Evolutionary conservation across 495 filamentous ascomycete species (phyloP), one percentile per base, ranked within the genome.

Genomic region (Mytilinidion resinicola): DNA sequence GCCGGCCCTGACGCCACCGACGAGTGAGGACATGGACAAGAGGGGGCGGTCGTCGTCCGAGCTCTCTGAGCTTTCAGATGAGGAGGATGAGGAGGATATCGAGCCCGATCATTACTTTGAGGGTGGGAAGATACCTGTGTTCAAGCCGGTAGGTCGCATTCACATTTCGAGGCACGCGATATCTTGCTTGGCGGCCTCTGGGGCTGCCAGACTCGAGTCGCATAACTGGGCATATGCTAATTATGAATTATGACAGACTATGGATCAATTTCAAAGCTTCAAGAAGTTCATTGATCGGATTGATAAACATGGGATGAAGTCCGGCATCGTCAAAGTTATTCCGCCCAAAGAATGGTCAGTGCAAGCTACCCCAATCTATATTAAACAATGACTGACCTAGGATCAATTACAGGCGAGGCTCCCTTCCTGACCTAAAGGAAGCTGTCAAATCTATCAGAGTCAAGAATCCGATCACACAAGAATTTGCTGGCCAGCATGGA

Each of bases 401-500:
- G 12, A 59, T 39, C 10, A 52, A 17, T 21, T 56, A 30, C 59
- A 89, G 86, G 86, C 73, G 77, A 64, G 86, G 90, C 60, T 74
- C 82, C 21, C 83, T 92, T 21, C 86, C 89, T 17, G 70, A 80
- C 35, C 83, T 96, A 59, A 83, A 93, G 63, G 87, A 96, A 64
- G 78, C 85, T 54, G 82, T 98, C 57, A 96, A 96, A 72, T 85
- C 85, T 52, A 88, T 98, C 68, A 86, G 85, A 58, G 90, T 96
- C 64, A 93, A 90, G 76, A 95, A 97, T 61, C 93, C 93, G 9
- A 97, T 98, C 70, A 93, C 88, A 67, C 93, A 98, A 68, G 93
- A 98, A 64, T 97, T 97, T 69, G 89, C 90, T 77, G 95, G 92
- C 9, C 88, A 85, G 51, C 87, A 91, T 65, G 93, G 95, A 30